phyloP scores from a whole-genome alignment of 805 yeast species.

The Lipomyces kockii region DNA sequence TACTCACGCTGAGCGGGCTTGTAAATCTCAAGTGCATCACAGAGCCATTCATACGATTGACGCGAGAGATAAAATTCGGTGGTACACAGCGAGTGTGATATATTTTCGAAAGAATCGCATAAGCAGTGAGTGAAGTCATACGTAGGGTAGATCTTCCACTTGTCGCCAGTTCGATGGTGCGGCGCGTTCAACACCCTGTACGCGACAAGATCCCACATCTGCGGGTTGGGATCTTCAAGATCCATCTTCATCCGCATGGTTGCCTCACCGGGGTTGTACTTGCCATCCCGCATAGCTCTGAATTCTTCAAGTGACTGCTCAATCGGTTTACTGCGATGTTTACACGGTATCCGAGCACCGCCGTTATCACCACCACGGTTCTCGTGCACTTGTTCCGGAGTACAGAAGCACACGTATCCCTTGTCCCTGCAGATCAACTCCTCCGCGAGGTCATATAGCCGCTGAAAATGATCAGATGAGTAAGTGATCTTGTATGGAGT shows the following conservation, averaged over 20 bases:
- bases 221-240: conserved; percentile 86
- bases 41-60: conserved; percentile 97
- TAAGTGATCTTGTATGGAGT: conserved; percentile 92
- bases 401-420: conserved; percentile 93
- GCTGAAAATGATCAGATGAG: conserved; percentile 93
- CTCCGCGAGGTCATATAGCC: conserved; percentile 87
- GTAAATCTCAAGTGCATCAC: conserved; percentile 92
- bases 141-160: conserved; percentile 98
- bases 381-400: conserved; percentile 85
- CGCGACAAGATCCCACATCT: conserved; percentile 99
- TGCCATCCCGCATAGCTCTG: conserved; percentile 89
- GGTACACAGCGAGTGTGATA: conserved; percentile 94
- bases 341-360: conserved; percentile 86
- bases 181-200: conserved; percentile 90
- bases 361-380: conserved; percentile 91
- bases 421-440: conserved; percentile 67
- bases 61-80: conserved; percentile 91
- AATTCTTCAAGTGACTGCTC: conserved; percentile 81
- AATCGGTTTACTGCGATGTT: conserved; percentile 68
- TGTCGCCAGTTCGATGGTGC: conserved; percentile 95
- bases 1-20: conserved; percentile 99
- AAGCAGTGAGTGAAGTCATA: conserved; percentile 99
- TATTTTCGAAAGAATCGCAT: conserved; percentile 96
- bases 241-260: conserved; percentile 97
- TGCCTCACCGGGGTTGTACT: conserved; percentile 87